These are phyloP conservation scores for Exophiala calicioides DNA, from an alignment of 2,329 filamentous ascomycete genomes.

Conservation along the genomic window DNA sequence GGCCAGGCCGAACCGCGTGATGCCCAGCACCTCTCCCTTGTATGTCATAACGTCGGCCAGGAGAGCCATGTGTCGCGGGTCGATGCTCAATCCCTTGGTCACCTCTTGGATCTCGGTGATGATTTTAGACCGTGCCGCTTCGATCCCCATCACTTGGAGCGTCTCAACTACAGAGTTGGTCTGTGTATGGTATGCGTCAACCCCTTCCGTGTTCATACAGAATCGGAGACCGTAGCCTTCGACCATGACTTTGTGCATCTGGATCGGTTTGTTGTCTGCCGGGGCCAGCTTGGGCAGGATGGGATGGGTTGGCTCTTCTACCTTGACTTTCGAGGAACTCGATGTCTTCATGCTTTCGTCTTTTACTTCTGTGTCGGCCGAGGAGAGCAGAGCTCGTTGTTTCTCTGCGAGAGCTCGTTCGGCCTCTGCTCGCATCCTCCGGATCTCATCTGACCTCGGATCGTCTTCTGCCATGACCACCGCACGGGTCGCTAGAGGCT, in stretches of 20 bases:
- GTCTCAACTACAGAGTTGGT: conserved; percentile 92
- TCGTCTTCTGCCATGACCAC: conserved; percentile 34
- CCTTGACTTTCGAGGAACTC: conserved; percentile 16
- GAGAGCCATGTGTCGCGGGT: conserved; percentile 96
- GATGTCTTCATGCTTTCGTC: conserved; percentile 7
- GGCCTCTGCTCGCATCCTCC: conserved; percentile 16
- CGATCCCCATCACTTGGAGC: conserved; percentile 84
- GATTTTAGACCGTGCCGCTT: conserved; percentile 88
- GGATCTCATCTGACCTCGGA: conserved; percentile 30
- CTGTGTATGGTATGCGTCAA: conserved; percentile 71
- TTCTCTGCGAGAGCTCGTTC: conserved; percentile 8
- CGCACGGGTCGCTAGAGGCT: conserved; percentile 72
- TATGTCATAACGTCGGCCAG: conserved; percentile 98
- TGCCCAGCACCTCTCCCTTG: conserved; percentile 94
- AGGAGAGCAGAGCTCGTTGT: conserved; percentile 1
- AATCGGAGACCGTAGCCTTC: conserved; percentile 88
- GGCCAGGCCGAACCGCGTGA: conserved; percentile 91
- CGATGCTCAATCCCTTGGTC: conserved; percentile 93
- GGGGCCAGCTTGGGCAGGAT: conserved; percentile 2
- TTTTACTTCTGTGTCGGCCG: conserved; percentile 21
- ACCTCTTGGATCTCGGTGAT: conserved; percentile 83
- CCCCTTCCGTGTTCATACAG: conserved; percentile 92
- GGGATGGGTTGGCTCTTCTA: conserved; percentile 16
- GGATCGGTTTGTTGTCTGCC: conserved; percentile 65
- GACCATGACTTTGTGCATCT: conserved; percentile 74